Base-by-base conservation (phyloP, 2,329 filamentous ascomycete genomes). In the Colletotrichum spinosum region DNA sequence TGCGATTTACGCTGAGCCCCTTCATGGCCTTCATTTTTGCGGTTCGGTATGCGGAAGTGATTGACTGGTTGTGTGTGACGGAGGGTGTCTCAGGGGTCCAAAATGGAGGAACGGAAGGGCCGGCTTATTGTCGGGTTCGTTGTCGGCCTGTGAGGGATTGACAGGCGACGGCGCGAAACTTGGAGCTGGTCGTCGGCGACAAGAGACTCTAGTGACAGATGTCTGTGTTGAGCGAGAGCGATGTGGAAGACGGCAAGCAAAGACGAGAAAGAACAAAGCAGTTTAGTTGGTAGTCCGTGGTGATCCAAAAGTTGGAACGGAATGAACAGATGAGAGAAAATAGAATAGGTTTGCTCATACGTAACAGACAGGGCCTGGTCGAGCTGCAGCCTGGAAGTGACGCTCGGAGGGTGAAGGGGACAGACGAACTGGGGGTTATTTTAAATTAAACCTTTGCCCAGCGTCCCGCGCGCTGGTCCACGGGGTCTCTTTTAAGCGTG, bases 1-100 rank as follows among this genome's bases (percentile, higher is more conserved):
- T 79, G 79, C 82, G 86, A 75, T 81, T 84, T 79, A 86, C 81
- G 74, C 80, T 84, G 66, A 87, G 80, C 42, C 82, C 79, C 77
- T 85, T 87, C 81, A 82, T 82, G 68, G 75, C 75, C 70, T 79
- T 81, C 78, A 81, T 81, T 58, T 62, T 67, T 56, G 54, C 56
- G 48, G 55, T 60, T 55, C 50, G 33, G 46, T 35, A 34, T 25
- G 25, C 3, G 38, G 13, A 13, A 44, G 13, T n/a, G 15, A 44
- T 13, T 44, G 42, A 8, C 42, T 44, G 13, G 42, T n/a, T n/a
- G 42, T 15, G 15, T 15, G 25, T 25, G 25, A 25, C 25, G 4
- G 25, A 25, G 42, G 42, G 42, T 44, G 15, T 44, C 42, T 13
- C 13, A 15, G 13, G 15, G 42, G 42, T 13, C 42, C 13, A 44